Evolutionary conservation across 306 rosid species (phyloP).

Genomic region (Prunus davidiana): DNA sequence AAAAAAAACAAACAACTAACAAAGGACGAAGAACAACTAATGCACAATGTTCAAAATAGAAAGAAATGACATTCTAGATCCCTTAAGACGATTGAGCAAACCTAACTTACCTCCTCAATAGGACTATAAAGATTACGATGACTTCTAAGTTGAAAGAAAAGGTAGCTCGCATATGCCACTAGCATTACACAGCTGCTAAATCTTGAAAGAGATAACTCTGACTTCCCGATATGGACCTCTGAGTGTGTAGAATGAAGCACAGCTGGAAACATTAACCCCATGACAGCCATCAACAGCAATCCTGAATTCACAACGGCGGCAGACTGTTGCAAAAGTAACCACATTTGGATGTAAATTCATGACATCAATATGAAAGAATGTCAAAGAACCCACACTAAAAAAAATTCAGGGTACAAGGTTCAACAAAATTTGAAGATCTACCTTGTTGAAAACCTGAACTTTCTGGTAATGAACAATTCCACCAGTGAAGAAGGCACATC

Average conservation of each 20-base stretch:
- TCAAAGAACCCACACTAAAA: neutral
- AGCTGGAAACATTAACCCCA: slow-evolving; percentile 87
- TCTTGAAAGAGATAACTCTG: slow-evolving; percentile 79
- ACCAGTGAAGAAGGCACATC: slow-evolving; percentile 89
- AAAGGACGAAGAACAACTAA: neutral
- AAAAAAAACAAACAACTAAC: neutral
- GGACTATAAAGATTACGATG: slow-evolving; percentile 55
- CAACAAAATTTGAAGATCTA: slow-evolving; percentile 23
- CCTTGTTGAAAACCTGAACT: slow-evolving; percentile 71
- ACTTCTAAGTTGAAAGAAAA: slow-evolving; percentile 75
- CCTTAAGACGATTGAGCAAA: neutral
- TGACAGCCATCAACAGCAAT: slow-evolving; percentile 87
- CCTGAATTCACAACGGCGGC: slow-evolving; percentile 86
- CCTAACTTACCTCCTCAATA: slow-evolving; percentile 52
- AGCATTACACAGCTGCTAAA: slow-evolving; percentile 91
- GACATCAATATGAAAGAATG: slow-evolving; percentile 4
- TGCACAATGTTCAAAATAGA: neutral
- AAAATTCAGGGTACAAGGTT: neutral
- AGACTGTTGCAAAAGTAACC: slow-evolving; percentile 53
- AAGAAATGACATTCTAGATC: neutral
- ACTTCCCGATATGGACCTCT: slow-evolving; percentile 73
- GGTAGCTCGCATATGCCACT: slow-evolving; percentile 80
- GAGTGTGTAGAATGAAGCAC: slow-evolving; percentile 90
- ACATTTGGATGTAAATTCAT: slow-evolving; percentile 23
- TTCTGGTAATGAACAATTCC: slow-evolving; percentile 62